Percentiles rank a stretch among this genome's conserved stretches.
Conservation (phyloP, 257 asterid species). For the Dorcoceras hygrometricum region DNA sequence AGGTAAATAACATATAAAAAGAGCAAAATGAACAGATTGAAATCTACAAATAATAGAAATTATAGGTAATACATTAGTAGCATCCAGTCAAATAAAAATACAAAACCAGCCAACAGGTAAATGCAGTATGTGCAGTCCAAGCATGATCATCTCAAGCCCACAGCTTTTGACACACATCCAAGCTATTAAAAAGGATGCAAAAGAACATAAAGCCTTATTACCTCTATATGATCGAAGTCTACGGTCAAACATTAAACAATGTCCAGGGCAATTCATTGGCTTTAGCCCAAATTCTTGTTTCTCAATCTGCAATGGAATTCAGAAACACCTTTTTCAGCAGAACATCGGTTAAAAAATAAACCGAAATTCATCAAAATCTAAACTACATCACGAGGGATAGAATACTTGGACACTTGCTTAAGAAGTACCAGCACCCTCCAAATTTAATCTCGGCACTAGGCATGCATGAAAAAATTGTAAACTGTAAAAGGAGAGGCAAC, state of each 20-base stretch:
- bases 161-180: constrained; percentile 12
- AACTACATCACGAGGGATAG: constrained; percentile 1
- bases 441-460: neutral
- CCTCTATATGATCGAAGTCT: constrained; percentile 98
- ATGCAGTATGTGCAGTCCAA: neutral
- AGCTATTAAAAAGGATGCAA: constrained; percentile 15
- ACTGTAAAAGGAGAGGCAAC: neutral
- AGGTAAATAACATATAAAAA: neutral
- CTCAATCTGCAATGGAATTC: constrained; percentile 63
- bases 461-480: neutral
- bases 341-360: constrained; percentile 18
- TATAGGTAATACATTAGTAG: constrained; percentile 3
- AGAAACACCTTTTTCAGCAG: constrained; percentile 21
- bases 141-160: constrained; percentile 16
- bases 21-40: neutral
- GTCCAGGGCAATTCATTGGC: constrained; percentile 99
- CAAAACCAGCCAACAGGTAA: neutral
- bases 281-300: constrained; percentile 95
- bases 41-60: neutral
- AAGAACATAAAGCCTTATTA: constrained; percentile 30
- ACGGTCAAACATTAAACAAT: constrained; percentile 91
- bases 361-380: constrained; percentile 6
- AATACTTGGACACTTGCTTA: neutral
- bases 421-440: neutral
- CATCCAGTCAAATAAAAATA: constrained; percentile 3